phyloP scores from a whole-genome alignment of 2,329 filamentous ascomycete species.

The Hypoxylon sp. region DNA sequence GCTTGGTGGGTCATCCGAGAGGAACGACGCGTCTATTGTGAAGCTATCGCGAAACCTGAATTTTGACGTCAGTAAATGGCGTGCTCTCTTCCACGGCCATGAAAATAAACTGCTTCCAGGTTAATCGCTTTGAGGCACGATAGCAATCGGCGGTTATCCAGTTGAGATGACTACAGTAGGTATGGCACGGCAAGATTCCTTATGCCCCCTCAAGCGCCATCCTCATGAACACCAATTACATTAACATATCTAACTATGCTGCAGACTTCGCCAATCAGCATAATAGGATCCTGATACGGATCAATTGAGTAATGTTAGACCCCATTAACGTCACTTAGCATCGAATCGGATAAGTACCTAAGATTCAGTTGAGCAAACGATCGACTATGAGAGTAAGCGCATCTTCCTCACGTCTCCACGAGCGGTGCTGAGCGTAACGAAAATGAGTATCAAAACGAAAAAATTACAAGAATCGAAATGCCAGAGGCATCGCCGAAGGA shows the following conservation, averaged over 20 bases:
- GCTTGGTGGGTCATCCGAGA: neutral
- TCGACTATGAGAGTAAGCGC: too few relatives aligned
- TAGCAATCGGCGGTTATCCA: neutral
- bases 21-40: neutral
- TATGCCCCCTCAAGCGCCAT: too few relatives aligned
- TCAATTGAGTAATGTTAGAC: too few relatives aligned
- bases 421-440: slow-evolving; percentile 19
- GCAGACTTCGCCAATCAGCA: too few relatives aligned
- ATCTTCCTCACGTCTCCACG: slow-evolving; percentile 27
- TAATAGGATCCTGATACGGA: too few relatives aligned
- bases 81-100: neutral
- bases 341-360: too few relatives aligned
- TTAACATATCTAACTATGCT: too few relatives aligned
- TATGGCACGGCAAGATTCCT: too few relatives aligned
- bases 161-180: neutral
- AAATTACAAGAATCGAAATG: slow-evolving; percentile 23
- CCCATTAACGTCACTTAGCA: too few relatives aligned
- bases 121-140: too few relatives aligned
- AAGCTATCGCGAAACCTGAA: slow-evolving; percentile 10
- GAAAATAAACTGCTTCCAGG: neutral
- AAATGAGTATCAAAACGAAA: slow-evolving; percentile 22
- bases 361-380: too few relatives aligned
- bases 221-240: too few relatives aligned
- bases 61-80: neutral
- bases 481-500: slow-evolving; percentile 22